Percentiles rank a stretch among this genome's conserved stretches.
Evolutionary conservation across 768 basidiomycete species (phyloP).

Genomic region (Paxillus ammoniavirescens): DNA sequence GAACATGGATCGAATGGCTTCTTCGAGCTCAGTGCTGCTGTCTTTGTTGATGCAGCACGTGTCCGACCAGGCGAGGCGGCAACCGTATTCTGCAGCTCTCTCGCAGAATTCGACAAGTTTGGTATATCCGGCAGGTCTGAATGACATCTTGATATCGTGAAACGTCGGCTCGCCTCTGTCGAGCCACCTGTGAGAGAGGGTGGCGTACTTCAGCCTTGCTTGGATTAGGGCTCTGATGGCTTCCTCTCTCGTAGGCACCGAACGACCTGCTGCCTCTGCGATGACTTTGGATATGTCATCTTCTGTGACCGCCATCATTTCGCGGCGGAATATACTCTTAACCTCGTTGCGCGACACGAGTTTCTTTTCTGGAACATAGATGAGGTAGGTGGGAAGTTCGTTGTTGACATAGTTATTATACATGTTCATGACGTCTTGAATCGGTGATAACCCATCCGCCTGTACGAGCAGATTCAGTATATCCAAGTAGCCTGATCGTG

Average conservation of each 20-base stretch:
- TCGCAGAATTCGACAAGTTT: constrained; percentile 26
- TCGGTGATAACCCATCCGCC: constrained; percentile 12
- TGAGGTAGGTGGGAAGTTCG: constrained; percentile 29
- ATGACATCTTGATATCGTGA: constrained; percentile 30
- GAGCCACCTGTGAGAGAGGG: constrained; percentile 30
- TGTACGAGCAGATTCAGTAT: constrained; percentile 1
- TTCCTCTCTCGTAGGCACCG: constrained; percentile 28
- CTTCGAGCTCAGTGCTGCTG: constrained; percentile 34
- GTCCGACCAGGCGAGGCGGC: constrained; percentile 33
- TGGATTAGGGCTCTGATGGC: constrained; percentile 20
- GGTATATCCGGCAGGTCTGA: constrained; percentile 24
- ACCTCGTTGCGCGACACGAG: constrained; percentile 31
- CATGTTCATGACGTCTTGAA: constrained; percentile 25
- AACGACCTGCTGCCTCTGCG: constrained; percentile 20
- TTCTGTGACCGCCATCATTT: constrained; percentile 24
- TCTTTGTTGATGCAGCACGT: constrained; percentile 36
- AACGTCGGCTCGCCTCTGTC: constrained; percentile 29
- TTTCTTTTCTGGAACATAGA: constrained; percentile 24
- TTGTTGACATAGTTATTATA: constrained; percentile 27
- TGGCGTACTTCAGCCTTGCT: constrained; percentile 27
- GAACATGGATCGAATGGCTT: constrained; percentile 17
- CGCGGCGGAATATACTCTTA: constrained; percentile 29
- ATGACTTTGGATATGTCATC: constrained; percentile 17
- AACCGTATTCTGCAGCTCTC: constrained; percentile 27
- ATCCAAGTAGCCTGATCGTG: background rate